phyloP scores from a whole-genome alignment of 495 filamentous ascomycete genomes.

The Copromyces sp. region DNA sequence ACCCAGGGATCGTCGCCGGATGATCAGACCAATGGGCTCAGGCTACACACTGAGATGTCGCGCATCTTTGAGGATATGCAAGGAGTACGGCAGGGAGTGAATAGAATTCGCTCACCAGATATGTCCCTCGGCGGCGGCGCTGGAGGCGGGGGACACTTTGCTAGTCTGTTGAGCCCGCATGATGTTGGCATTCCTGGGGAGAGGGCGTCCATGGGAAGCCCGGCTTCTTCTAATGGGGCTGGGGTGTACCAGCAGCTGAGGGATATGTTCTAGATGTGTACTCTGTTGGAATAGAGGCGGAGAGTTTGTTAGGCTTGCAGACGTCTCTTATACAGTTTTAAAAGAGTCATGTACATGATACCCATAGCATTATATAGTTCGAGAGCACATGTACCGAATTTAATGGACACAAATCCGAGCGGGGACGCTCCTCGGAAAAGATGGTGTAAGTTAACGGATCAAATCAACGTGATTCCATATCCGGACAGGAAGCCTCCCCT shows the following conservation, averaged over 20 bases:
- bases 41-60: conserved; percentile 37
- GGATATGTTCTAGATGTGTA: conserved; percentile 18
- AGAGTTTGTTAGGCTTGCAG: not conserved
- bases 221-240: not conserved
- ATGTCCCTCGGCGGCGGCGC: not conserved
- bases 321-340: not conserved
- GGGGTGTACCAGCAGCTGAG: conserved; percentile 24
- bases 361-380: not conserved
- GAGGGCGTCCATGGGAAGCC: not conserved
- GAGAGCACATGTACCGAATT: not conserved
- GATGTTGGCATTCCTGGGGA: not conserved
- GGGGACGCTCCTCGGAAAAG: not conserved
- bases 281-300: not conserved
- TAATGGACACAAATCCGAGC: not conserved
- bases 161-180: not conserved
- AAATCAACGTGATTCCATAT: not conserved
- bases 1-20: conserved; percentile 5
- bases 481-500: not conserved
- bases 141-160: not conserved
- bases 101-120: conserved; percentile 4
- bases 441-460: not conserved
- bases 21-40: conserved; percentile 24
- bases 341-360: not conserved
- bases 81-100: conserved; percentile 20
- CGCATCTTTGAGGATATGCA: conserved; percentile 29